Percentiles rank a stretch among this genome's conserved stretches.
These are phyloP conservation scores for Hypoxylon sp. DNA, from an alignment of 2,329 filamentous ascomycete species.

Conservation along the genomic window DNA sequence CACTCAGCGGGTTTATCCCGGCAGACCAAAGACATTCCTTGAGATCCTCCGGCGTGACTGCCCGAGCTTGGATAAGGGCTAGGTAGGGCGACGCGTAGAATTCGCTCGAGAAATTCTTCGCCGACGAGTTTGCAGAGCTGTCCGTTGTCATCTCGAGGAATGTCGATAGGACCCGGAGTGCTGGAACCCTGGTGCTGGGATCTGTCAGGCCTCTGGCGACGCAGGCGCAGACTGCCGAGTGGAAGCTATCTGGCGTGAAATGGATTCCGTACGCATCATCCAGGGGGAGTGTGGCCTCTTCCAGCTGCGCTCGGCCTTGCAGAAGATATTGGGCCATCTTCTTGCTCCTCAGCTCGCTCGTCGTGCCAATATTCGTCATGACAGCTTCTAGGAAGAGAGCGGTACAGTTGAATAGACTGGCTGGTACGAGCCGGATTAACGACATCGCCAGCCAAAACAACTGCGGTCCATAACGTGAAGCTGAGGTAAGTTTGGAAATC, in stretches of 20 bases:
- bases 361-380: conserved; percentile 71
- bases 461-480: conserved; percentile 75
- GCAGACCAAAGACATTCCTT: conserved; percentile 72
- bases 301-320: conserved; percentile 69
- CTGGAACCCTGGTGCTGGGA: conserved; percentile 67
- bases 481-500: conserved; percentile 75
- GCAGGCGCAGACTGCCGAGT: conserved; percentile 74
- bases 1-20: conserved; percentile 61
- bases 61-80: conserved; percentile 68
- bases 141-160: conserved; percentile 67
- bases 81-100: conserved; percentile 68
- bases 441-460: conserved; percentile 78
- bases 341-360: conserved; percentile 68
- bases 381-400: conserved; percentile 74
- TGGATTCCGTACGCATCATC: conserved; percentile 75
- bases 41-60: conserved; percentile 68
- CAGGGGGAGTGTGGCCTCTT: conserved; percentile 70
- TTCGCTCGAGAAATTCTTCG: conserved; percentile 46
- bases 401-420: conserved; percentile 72
- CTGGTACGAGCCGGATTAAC: conserved; percentile 72
- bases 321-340: conserved; percentile 70
- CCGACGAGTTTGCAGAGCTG: conserved; percentile 42
- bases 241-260: conserved; percentile 73
- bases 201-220: conserved; percentile 74
- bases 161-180: conserved; percentile 70